Evolutionary conservation across 257 asterid species (phyloP).

Genomic region (Solanum pinnatisectum): DNA sequence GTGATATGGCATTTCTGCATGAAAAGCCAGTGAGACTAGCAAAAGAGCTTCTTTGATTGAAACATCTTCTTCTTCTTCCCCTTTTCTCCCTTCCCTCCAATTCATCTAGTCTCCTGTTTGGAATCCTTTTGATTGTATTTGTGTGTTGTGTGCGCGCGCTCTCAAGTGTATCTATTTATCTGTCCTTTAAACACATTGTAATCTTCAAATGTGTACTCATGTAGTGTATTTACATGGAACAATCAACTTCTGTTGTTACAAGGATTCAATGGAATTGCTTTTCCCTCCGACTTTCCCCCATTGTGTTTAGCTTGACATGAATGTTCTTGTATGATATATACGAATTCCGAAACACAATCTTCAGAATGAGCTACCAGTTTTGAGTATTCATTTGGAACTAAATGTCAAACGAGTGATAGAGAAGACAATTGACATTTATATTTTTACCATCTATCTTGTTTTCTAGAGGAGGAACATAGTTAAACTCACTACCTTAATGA

Average conservation of each 20-base stretch:
- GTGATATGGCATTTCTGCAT: slow-evolving; percentile 64
- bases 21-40: slow-evolving; percentile 73
- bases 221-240: not conserved
- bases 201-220: not conserved
- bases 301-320: not conserved
- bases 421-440: not conserved
- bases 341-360: not conserved
- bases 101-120: not conserved
- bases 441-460: not conserved
- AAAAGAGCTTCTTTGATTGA: slow-evolving; percentile 47
- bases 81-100: not conserved
- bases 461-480: not conserved
- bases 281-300: not conserved
- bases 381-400: not conserved
- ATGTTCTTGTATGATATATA: not conserved
- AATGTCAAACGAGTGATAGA: not conserved
- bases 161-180: not conserved
- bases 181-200: not conserved
- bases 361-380: not conserved
- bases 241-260: not conserved
- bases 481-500: not conserved
- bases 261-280: not conserved
- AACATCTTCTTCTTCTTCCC: not conserved
- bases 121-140: not conserved
- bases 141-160: not conserved